phyloP scores from a whole-genome alignment of 257 asterid genomes.

The Solanum virginianum region DNA sequence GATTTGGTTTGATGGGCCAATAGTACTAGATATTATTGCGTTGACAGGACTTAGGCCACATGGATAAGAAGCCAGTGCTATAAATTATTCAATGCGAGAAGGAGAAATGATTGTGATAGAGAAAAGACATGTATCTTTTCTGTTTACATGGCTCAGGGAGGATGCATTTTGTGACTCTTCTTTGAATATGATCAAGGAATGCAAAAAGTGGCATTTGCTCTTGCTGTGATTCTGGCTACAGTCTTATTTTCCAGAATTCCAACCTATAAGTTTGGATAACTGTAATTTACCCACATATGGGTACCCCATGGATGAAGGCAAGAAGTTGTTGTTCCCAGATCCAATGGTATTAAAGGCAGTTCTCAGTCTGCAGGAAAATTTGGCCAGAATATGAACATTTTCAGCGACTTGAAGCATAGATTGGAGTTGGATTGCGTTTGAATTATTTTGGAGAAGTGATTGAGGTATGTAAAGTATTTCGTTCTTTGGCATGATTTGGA shows the following conservation, averaged over 20 bases:
- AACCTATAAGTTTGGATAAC: background rate
- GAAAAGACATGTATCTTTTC: background rate
- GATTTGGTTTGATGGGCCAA: slow-evolving; percentile 5
- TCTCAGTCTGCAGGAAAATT: too few relatives aligned
- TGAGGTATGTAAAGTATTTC: too few relatives aligned
- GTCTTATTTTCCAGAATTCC: background rate
- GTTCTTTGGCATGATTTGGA: too few relatives aligned
- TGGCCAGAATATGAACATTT: too few relatives aligned
- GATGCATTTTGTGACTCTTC: too few relatives aligned
- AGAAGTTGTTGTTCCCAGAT: too few relatives aligned
- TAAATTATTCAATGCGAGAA: too few relatives aligned
- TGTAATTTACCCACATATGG: background rate
- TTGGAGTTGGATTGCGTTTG: too few relatives aligned
- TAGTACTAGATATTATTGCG: background rate
- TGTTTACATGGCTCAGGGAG: background rate
- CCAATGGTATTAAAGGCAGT: too few relatives aligned
- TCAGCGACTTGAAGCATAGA: too few relatives aligned
- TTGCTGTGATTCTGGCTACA: background rate
- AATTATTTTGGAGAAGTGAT: too few relatives aligned
- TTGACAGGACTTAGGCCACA: slow-evolving; percentile 1
- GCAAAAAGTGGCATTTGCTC: background rate
- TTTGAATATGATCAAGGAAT: background rate
- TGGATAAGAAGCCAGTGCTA: too few relatives aligned
- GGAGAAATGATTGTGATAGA: background rate
- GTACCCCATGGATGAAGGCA: background rate